Evolutionary conservation across 805 yeast species (phyloP), one percentile per base, ranked within the genome.

Genomic region (Metahyphopichia silvanorum): DNA sequence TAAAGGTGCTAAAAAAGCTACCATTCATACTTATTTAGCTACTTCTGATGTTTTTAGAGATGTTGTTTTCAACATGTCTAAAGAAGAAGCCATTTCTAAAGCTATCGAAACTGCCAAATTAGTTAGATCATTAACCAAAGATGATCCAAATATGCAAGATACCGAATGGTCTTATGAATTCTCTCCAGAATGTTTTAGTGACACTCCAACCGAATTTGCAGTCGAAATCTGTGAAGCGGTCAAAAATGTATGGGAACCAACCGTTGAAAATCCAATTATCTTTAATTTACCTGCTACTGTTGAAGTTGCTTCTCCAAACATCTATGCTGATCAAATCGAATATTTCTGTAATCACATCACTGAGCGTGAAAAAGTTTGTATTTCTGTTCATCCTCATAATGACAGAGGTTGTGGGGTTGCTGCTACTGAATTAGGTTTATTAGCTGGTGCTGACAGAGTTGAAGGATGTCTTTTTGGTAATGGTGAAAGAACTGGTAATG

Each of bases 371-470:
- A 81, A 79, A 47, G 76, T 81, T 25, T 64, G 79, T 40, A 75
- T 82, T 37, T 81, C 88, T 15, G 71, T 82, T 11, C 91, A 82
- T 51, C 75, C 84, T 40, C 91, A 82, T 60, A 82, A 82, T 49
- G 91, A 82, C 55, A 73, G 91, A 60, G 91, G 91, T 14, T 81
- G 86, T 55, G 88, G 86, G 52, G 88, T 82, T 34, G 91, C 91
- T 27, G 91, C 91, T 16, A 70, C 86, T 28, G 91, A 82, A 57
- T 66, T 82, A 39, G 89, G 87, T 47, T 47, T 79, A 20, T 62
- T 82, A 49, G 91, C 88, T n/a, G 91, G 91, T 51, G 91, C 85
- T 39, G 89, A 82, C 60, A 74, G 91, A 66, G 85, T 82, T 32
- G 91, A 82, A 61, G 91, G 91, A 36, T 82, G 89, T 68, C 66